Conservation (phyloP, 2,329 filamentous ascomycete genomes). For the Cladosporium sp. region DNA sequence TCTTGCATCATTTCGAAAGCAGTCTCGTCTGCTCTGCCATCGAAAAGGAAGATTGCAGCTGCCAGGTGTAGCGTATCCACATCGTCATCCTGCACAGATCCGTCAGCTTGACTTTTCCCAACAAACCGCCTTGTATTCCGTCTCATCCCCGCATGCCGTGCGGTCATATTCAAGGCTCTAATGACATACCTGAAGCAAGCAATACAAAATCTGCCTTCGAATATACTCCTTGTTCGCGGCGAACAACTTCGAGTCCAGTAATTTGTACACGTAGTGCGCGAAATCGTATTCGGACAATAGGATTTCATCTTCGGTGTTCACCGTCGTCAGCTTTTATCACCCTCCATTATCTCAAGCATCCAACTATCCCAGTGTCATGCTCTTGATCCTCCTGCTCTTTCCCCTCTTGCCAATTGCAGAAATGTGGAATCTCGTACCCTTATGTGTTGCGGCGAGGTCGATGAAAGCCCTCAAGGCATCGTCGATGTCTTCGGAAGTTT, state of each 20-base stretch:
- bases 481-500: constrained; percentile 67
- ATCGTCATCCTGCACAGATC: constrained; percentile 68
- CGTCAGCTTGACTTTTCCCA: constrained; percentile 12
- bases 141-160: too few species aligned
- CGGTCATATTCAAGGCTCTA: not conserved
- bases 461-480: constrained; percentile 81
- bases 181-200: constrained; percentile 62
- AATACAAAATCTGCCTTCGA: constrained; percentile 86
- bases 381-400: not conserved
- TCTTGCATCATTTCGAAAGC: constrained; percentile 83
- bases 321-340: constrained; percentile 16
- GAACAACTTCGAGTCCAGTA: constrained; percentile 74
- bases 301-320: constrained; percentile 54
- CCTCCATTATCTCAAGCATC: not conserved
- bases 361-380: not conserved
- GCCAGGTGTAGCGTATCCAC: constrained; percentile 74
- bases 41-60: constrained; percentile 76
- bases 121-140: not conserved
- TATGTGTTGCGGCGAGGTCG: constrained; percentile 68
- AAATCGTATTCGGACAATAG: constrained; percentile 74
- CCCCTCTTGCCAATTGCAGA: not conserved
- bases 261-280: constrained; percentile 70
- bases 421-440: constrained; percentile 41
- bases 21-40: constrained; percentile 71
- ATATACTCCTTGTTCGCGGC: constrained; percentile 74